phyloP scores from a whole-genome alignment of 2,329 filamentous ascomycete species.

The Cercospora sp. region DNA sequence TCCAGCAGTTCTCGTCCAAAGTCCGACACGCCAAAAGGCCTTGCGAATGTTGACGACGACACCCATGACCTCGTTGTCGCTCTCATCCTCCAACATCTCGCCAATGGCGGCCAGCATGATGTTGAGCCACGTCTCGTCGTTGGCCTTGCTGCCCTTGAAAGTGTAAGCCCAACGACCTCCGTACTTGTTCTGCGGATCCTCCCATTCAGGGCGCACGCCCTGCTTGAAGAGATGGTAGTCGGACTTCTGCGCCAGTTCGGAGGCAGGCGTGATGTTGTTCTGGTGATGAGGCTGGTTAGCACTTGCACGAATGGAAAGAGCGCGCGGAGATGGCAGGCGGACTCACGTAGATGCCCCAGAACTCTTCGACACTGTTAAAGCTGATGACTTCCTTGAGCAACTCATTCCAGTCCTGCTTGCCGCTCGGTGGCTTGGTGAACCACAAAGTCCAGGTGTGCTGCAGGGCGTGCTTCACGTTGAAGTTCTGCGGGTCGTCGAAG shows the following conservation, averaged over 20 bases:
- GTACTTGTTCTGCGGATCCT: conserved; percentile 97
- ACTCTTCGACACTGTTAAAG: conserved; percentile 98
- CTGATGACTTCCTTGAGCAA: conserved; percentile 97
- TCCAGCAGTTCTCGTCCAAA: conserved; percentile 93
- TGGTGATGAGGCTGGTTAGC: conserved; percentile 43
- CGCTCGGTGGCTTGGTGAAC: conserved; percentile 97
- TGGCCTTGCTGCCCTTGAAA: conserved; percentile 93
- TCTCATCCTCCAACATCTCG: conserved; percentile 93
- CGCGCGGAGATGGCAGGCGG: conserved; percentile 1
- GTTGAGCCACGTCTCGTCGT: conserved; percentile 98
- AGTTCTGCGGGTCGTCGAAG: conserved; percentile 98
- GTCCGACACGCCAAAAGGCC: conserved; percentile 94
- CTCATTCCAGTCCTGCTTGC: conserved; percentile 98
- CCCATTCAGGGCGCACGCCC: conserved; percentile 96
- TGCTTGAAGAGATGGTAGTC: conserved; percentile 99
- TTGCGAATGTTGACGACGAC: conserved; percentile 99
- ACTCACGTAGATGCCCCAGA: conserved; percentile 98
- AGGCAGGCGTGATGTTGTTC: conserved; percentile 98
- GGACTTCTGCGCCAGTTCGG: conserved; percentile 93
- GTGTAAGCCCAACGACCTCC: conserved; percentile 98
- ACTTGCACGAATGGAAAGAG: conserved; percentile 7
- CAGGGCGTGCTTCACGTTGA: conserved; percentile 98
- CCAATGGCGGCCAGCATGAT: conserved; percentile 96
- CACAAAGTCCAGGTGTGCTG: conserved; percentile 98
- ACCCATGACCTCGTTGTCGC: conserved; percentile 97